Percentiles rank a stretch among this genome's conserved stretches.
phyloP scores from a whole-genome alignment of 2,329 filamentous ascomycete genomes.

The Pseudogymnoascus sp. region DNA sequence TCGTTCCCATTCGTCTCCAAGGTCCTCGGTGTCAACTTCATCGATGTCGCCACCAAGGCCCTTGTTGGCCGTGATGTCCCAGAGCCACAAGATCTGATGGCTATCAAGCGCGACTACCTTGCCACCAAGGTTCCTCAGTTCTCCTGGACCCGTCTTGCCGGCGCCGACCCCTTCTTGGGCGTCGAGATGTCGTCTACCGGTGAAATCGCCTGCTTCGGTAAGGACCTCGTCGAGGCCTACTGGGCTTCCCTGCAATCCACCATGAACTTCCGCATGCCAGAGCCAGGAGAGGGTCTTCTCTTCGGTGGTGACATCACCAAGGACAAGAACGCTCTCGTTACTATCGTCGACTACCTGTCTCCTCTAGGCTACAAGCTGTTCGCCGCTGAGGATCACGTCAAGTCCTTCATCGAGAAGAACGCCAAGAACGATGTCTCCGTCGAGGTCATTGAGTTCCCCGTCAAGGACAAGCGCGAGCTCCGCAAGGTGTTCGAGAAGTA shows the following conservation, averaged over 20 bases:
- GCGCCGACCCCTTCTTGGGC: slow-evolving; percentile 93
- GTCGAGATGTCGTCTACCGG: slow-evolving; percentile 97
- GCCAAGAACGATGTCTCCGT: slow-evolving; percentile 64
- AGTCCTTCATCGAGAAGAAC: slow-evolving; percentile 70
- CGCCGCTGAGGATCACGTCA: slow-evolving; percentile 75
- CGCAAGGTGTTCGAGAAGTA: slow-evolving; percentile 96
- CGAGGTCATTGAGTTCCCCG: slow-evolving; percentile 94
- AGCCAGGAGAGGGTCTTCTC: slow-evolving; percentile 89
- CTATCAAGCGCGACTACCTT: slow-evolving; percentile 79
- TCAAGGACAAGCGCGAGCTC: slow-evolving; percentile 88
- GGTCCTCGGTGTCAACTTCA: slow-evolving; percentile 93
- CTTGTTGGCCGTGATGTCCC: slow-evolving; percentile 82
- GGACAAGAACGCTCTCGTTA: slow-evolving; percentile 58
- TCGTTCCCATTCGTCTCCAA: slow-evolving; percentile 99
- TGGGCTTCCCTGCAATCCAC: slow-evolving; percentile 93
- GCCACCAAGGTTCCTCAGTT: slow-evolving; percentile 99
- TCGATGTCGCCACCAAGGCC: slow-evolving; percentile 89
- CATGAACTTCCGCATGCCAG: slow-evolving; percentile 98
- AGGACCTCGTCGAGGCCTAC: slow-evolving; percentile 92
- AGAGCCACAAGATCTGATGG: slow-evolving; percentile 81
- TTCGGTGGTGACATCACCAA: slow-evolving; percentile 79
- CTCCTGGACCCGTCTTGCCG: slow-evolving; percentile 95
- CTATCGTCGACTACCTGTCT: slow-evolving; percentile 78
- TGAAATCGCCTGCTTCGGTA: slow-evolving; percentile 98
- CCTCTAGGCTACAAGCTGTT: slow-evolving; percentile 94